A percentile compares a stretch with the other conserved stretches of the same genome.
phyloP scores from a whole-genome alignment of 306 rosid genomes.

The Cicer yamashitae region DNA sequence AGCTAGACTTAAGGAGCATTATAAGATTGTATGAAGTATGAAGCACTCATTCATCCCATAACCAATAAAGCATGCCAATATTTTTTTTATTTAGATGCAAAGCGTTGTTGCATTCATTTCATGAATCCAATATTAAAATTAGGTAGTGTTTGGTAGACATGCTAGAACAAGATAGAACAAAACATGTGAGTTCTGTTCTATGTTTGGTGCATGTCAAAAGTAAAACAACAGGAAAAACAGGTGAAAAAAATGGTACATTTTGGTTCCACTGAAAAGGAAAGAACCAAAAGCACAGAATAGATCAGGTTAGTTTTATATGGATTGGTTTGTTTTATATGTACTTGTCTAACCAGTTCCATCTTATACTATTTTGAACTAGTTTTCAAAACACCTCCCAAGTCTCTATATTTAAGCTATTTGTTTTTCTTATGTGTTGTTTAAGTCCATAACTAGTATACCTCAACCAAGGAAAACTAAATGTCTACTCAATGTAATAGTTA shows the following conservation, averaged over 20 bases:
- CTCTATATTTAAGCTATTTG: slow-evolving; percentile 25
- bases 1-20: background rate
- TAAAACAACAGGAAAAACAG: background rate
- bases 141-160: background rate
- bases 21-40: background rate
- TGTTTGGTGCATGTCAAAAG: background rate
- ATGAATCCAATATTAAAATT: slow-evolving; percentile 9
- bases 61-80: background rate
- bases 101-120: background rate
- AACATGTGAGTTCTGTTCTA: background rate
- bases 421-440: slow-evolving; percentile 18
- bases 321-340: background rate
- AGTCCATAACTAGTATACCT: slow-evolving; percentile 27
- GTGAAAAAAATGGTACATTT: background rate
- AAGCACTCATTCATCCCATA: slow-evolving; percentile 9
- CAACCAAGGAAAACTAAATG: slow-evolving; percentile 4
- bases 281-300: background rate
- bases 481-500: slow-evolving; percentile 3
- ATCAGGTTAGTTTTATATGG: background rate
- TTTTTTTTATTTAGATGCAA: background rate
- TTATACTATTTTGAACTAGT: background rate
- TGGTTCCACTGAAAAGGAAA: background rate
- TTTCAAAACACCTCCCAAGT: background rate
- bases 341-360: slow-evolving; percentile 5
- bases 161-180: background rate